Base-by-base conservation (phyloP, 192 early-diverging fungal species). In the Coemansia sp. region DNA sequence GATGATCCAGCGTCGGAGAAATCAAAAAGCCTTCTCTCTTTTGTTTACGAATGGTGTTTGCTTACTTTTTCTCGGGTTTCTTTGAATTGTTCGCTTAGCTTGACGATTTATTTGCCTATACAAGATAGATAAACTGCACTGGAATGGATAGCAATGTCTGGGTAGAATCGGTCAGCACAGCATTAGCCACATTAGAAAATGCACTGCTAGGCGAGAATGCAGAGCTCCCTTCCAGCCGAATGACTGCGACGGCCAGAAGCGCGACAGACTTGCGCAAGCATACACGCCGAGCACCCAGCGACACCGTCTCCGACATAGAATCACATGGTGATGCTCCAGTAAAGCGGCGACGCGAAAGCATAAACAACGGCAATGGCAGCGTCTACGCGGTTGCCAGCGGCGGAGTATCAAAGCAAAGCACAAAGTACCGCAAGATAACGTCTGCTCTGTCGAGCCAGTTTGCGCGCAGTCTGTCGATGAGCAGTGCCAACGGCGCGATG, bases 401-500 rank as follows among this genome's bases (percentile, higher is more conserved):
- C 25, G 73, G 66, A 13, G 11, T 48, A 59, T 7, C 70, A 48
- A 69, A 67, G 57, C 70, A 66, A 10, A 62, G 66, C 6, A 38
- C 70, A 32, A 81, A 81, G 36, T 62, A 65, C 54, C 79, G 79
- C 56, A 66, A 71, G 34, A 45, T 81, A 55, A 62, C 79, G 9
- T 56, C 69, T 17, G 70, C 70, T 8, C 62, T 81, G 36, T 75
- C 79, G 2, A 75, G 70, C 63, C 79, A 75, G 49, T 81, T 81
- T 73, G 79, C 79, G 2, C 73, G 79, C 34, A 81, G 79, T n/a
- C 49, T 81, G 34, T 81, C 79, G 7, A 57, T 81, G 60, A 68
- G 56, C 52, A 67, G 62, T 56, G 46, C 60, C 1, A 56, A 40
- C 19, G 15, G 32, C 25, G 22, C 10, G 23, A 23, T 38, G 35